Percentiles rank a stretch among this genome's conserved stretches.
phyloP scores from a whole-genome alignment of 2,329 filamentous ascomycete species.

The Aspergillus arachidicola region DNA sequence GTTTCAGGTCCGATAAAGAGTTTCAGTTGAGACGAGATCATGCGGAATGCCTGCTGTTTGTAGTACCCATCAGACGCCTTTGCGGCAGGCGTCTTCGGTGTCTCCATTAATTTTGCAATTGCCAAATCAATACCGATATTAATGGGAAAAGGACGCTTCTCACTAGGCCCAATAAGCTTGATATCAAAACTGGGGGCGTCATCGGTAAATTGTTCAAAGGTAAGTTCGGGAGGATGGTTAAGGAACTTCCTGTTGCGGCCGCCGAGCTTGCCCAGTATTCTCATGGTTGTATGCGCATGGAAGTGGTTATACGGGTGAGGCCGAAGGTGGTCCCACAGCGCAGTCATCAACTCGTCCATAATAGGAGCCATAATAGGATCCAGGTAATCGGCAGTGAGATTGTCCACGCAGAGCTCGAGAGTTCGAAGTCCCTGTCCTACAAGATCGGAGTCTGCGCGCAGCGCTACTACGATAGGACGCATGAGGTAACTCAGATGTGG shows the following conservation, averaged over 20 bases:
- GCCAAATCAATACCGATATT: slow-evolving; percentile 86
- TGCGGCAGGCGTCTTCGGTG: slow-evolving; percentile 62
- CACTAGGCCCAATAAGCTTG: slow-evolving; percentile 83
- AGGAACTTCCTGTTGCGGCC: slow-evolving; percentile 95
- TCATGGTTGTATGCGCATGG: slow-evolving; percentile 95
- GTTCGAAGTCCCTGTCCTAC: slow-evolving; percentile 93
- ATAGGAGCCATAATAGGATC: slow-evolving; percentile 99
- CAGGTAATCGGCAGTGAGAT: slow-evolving; percentile 94
- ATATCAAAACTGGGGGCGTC: slow-evolving; percentile 86
- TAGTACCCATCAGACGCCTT: slow-evolving; percentile 78
- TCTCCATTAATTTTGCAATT: slow-evolving; percentile 82
- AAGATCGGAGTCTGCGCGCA: slow-evolving; percentile 87
- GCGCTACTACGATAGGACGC: slow-evolving; percentile 92
- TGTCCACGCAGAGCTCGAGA: slow-evolving; percentile 94
- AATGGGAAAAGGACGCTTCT: slow-evolving; percentile 83
- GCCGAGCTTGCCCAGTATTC: slow-evolving; percentile 93
- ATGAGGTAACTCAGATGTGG: slow-evolving; percentile 96
- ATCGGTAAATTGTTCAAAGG: slow-evolving; percentile 83
- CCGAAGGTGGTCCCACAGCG: slow-evolving; percentile 91
- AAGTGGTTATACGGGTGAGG: slow-evolving; percentile 96
- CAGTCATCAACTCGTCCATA: slow-evolving; percentile 98
- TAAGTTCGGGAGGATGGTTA: slow-evolving; percentile 81
- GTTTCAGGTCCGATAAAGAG: slow-evolving; percentile 84
- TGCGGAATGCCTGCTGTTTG: slow-evolving; percentile 87
- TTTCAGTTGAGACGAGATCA: slow-evolving; percentile 88